phyloP scores from a whole-genome alignment of 2,329 filamentous ascomycete genomes.

The Microascus cirrosus region DNA sequence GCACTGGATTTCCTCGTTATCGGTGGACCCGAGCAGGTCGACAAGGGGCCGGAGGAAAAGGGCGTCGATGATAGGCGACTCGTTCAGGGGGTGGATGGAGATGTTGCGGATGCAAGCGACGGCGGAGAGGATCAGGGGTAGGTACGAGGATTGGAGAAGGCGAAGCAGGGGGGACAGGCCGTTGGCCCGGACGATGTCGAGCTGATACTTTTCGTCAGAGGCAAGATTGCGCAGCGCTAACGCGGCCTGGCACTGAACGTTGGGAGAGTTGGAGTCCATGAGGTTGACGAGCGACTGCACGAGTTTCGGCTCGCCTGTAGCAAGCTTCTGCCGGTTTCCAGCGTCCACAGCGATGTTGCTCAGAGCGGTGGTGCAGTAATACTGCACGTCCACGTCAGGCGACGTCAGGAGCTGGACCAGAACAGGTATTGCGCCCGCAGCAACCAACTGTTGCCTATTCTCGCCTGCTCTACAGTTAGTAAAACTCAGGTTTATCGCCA shows the following conservation, averaged over 20 bases:
- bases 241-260: constrained; percentile 95
- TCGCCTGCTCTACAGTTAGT: constrained; percentile 51
- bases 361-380: constrained; percentile 96
- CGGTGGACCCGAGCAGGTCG: constrained; percentile 84
- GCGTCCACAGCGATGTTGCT: constrained; percentile 97
- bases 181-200: constrained; percentile 87
- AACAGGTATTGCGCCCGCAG: constrained; percentile 94
- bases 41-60: constrained; percentile 91
- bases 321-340: constrained; percentile 80
- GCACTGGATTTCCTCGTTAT: constrained; percentile 98
- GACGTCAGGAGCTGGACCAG: constrained; percentile 91
- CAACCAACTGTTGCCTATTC: constrained; percentile 94
- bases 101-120: constrained; percentile 99
- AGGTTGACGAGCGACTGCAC: constrained; percentile 90
- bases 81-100: constrained; percentile 93
- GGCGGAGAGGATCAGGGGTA: constrained; percentile 89
- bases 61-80: constrained; percentile 96
- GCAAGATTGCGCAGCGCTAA: constrained; percentile 88
- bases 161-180: constrained; percentile 78
- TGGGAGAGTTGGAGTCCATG: constrained; percentile 95
- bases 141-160: constrained; percentile 87
- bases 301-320: constrained; percentile 79
- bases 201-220: constrained; percentile 96
- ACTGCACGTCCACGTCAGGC: constrained; percentile 91
- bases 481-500: not conserved